Conservation (phyloP, 495 filamentous ascomycete genomes). For the Apiosordaria backusii region DNA sequence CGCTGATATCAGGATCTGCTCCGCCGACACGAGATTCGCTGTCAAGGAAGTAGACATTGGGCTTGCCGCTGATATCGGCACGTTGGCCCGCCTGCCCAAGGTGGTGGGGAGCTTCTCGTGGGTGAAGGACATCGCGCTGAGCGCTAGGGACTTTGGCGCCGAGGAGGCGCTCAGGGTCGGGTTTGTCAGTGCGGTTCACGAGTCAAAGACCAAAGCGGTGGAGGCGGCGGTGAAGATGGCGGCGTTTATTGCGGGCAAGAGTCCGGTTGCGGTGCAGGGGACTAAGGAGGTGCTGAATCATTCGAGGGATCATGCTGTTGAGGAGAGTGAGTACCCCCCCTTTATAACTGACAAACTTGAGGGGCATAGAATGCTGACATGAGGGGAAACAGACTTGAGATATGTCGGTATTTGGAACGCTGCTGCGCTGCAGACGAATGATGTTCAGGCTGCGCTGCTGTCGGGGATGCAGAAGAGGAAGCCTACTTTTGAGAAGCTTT, state of each 20-base stretch:
- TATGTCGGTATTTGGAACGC: conserved; percentile 89
- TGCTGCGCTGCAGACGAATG: conserved; percentile 73
- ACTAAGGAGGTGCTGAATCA: conserved; percentile 93
- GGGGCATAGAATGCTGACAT: neutral
- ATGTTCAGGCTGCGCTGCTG: conserved; percentile 69
- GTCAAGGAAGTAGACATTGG: conserved; percentile 98
- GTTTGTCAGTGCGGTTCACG: conserved; percentile 76
- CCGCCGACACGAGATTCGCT: conserved; percentile 59
- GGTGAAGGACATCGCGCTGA: conserved; percentile 88
- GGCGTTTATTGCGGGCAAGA: conserved; percentile 68
- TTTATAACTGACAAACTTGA: conserved; percentile 22
- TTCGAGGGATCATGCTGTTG: conserved; percentile 70
- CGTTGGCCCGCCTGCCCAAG: conserved; percentile 80
- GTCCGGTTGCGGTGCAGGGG: conserved; percentile 85
- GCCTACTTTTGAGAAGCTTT: conserved; percentile 85
- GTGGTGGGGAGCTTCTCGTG: conserved; percentile 71
- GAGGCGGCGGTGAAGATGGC: conserved; percentile 64
- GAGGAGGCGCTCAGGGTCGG: conserved; percentile 80
- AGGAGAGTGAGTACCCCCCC: conserved; percentile 58
- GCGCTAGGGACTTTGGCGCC: conserved; percentile 70
- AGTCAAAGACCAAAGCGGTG: conserved; percentile 59
- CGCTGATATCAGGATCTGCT: conserved; percentile 75
- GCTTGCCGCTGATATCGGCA: conserved; percentile 89
- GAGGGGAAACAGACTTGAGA: conserved; percentile 58
- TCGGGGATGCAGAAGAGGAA: conserved; percentile 76